Base-by-base conservation (phyloP, 2,329 filamentous ascomycete genomes). In the Pyrenochaeta sp. region DNA sequence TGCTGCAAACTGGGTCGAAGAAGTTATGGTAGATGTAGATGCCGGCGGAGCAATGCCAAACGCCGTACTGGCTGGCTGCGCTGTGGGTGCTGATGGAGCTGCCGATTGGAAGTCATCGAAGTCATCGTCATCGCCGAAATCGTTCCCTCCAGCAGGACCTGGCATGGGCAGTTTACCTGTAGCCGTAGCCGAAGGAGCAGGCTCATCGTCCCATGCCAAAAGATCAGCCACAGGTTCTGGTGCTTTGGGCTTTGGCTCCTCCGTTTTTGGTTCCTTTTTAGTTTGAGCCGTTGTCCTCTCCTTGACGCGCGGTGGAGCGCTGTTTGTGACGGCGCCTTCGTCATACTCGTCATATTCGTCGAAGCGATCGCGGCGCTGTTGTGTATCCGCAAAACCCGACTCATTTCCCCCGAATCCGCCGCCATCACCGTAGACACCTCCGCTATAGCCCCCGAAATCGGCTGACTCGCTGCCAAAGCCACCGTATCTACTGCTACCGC, bases 71-170 rank as follows among this genome's bases (percentile, higher is more conserved):
- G 93, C 90, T 10, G 53, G 93, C 72, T 95, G 90, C 18, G 49
- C 41, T 13, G 53, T 75, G 53, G 51, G 68, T 53, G 58, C 69
- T 57, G 60, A 53, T 15, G 71, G 56, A 24, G 71, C 73, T 10
- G 93, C 93, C 14, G 91, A 96, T 72, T 96, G 90, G 79, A 97
- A 97, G 67, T 99, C 94, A 67, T 97, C 94, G 65, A 97, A 97
- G 53, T 96, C 94, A 58, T 96, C 92, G 53, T 96, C 93, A 37
- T 83, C 85, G 28, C 72, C 74, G 55, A 77, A 73, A 41, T 73
- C 72, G 52, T 74, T 72, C 22, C 34, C 48, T 18, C 75, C 68
- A 6, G 74, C 60, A 17, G 72, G n/a, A n/a, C n/a, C n/a, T n/a
- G n/a, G 63, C 14, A 73, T 66, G 45, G 75, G 64, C 31, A 72